Evolutionary conservation across 345 rosid genomes (phyloP), one percentile per base, ranked within the genome.

Genomic region (Jatropha curcas): DNA sequence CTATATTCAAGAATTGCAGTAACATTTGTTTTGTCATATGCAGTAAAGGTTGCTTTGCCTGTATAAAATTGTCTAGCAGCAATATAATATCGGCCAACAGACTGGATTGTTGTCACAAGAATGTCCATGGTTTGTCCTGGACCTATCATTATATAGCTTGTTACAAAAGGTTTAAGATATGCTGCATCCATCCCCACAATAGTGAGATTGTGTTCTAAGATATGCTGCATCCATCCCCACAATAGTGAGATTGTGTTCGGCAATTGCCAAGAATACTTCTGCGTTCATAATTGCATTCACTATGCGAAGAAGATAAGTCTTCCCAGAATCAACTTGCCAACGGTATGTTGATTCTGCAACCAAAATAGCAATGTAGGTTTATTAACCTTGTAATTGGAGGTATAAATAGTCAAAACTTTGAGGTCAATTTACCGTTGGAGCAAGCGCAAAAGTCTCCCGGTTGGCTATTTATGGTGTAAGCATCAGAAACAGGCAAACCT

Each of bases 121-220:
- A 88, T 88, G 71, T 86, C 84, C 28, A 91, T 91, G 33, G 98
- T 93, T 71, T 93, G 93, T 28, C 92, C 97, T 2, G 98, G 98
- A 10, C 78, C 85, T 35, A 91, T 67, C 87, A 84, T 72, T 31
- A 93, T 81, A 70, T 82, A 87, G 48, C 79, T 79, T 4, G 77
- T 53, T 11, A 31, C 48, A 6, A 76, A 6, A 0, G 82, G 86
- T 35, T 81, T 80, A 0, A 76, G 24, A 65, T 84, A 84, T 28
- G 81, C 71, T 1, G 63, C 84, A 35, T 84, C 86, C n/a, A 22
- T 60, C 25, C 81, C 84, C 1, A 84, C 84, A 1, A 84, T 79
- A 1, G 72, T 78, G 51, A 84, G 31, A 27, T 43, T 75, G 64
- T 84, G 86, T 10, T 52, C 62, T 2, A n/a, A n/a, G n/a, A n/a